phyloP scores from a whole-genome alignment of 805 yeast species.

The Henningerozyma blattae region DNA sequence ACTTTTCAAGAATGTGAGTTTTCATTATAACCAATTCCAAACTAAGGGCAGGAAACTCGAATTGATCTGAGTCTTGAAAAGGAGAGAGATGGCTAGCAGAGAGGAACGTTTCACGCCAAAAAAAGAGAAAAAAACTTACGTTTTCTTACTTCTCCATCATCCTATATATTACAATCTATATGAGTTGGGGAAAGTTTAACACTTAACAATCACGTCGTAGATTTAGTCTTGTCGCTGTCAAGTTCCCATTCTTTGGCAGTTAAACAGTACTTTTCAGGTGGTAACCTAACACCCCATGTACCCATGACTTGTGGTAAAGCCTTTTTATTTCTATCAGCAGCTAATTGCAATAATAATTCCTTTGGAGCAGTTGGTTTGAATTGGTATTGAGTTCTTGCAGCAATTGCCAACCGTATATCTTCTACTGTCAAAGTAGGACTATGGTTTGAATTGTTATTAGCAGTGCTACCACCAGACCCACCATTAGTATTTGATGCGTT shows the following conservation, averaged over 20 bases:
- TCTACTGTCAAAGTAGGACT: slow-evolving; percentile 60
- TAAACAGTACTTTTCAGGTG: slow-evolving; percentile 94
- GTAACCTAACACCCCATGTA: slow-evolving; percentile 83
- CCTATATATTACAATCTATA: too few species aligned
- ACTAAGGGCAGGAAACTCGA: too few species aligned
- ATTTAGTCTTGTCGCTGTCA: too few species aligned
- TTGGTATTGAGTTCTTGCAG: slow-evolving; percentile 89
- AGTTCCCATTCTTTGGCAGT: slow-evolving; percentile 38
- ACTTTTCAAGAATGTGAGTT: too few species aligned
- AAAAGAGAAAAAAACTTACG: too few species aligned
- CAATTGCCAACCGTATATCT: slow-evolving; percentile 84
- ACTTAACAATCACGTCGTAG: too few species aligned
- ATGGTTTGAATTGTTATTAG: not conserved
- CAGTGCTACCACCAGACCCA: not conserved
- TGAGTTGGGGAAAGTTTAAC: too few species aligned
- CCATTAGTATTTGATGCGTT: slow-evolving; percentile 1
- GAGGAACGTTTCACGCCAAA: too few species aligned
- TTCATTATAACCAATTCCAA: too few species aligned
- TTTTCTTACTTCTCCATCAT: too few species aligned
- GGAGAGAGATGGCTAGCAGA: too few species aligned
- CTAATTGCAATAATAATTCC: slow-evolving; percentile 79
- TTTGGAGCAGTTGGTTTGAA: slow-evolving; percentile 90
- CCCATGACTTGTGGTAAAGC: slow-evolving; percentile 87
- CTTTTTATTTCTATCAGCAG: slow-evolving; percentile 82
- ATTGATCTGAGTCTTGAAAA: too few species aligned